phyloP scores from a whole-genome alignment of 1,139 yeast genomes.

The Geotrichum histeridarum region DNA sequence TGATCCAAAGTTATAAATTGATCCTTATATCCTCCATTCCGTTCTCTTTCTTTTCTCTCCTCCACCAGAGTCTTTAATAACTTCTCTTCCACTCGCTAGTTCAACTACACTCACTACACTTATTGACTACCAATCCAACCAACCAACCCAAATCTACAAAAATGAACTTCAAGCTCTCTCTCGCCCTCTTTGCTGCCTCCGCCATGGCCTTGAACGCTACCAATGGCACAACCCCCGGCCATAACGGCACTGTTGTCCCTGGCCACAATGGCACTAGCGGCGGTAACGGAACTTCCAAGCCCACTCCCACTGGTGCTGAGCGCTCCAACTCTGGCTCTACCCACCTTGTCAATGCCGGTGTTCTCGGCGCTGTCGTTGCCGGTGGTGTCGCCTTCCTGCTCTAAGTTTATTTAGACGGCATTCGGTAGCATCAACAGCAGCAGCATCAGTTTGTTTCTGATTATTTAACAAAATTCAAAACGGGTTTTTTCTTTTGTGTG shows the following conservation, averaged over 20 bases:
- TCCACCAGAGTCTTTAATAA: not conserved
- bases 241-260: too few species aligned
- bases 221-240: slow-evolving; percentile 2
- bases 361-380: slow-evolving; percentile 14
- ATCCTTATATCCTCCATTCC: not conserved
- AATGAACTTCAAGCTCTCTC: slow-evolving; percentile 21
- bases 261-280: not conserved
- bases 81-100: not conserved
- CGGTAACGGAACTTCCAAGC: not conserved
- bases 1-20: not conserved
- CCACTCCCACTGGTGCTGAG: slow-evolving; percentile 9
- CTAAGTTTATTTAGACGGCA: slow-evolving; percentile 19
- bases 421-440: too few species aligned
- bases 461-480: too few species aligned
- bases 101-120: not conserved
- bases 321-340: slow-evolving; percentile 21
- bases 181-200: slow-evolving; percentile 20
- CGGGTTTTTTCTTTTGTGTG: too few species aligned
- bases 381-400: slow-evolving; percentile 26
- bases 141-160: not conserved
- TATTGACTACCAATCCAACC: not conserved
- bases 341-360: slow-evolving; percentile 18
- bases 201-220: slow-evolving; percentile 17
- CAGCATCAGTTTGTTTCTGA: too few species aligned
- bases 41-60: not conserved